phyloP scores from a whole-genome alignment of 805 yeast species.

The Zygoascus ofunaensis region DNA sequence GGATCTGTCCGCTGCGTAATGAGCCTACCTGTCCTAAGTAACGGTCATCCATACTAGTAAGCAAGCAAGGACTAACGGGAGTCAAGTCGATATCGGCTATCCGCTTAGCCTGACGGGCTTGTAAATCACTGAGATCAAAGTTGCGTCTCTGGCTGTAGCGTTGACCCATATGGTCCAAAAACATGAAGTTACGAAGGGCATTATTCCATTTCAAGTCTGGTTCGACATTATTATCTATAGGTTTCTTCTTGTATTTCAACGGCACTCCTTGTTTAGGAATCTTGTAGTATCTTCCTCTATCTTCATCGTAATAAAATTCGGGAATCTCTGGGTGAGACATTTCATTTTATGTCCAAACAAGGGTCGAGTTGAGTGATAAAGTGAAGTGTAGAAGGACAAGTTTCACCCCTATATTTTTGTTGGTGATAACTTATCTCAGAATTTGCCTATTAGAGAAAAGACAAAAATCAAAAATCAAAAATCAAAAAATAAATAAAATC shows the following conservation, averaged over 20 bases:
- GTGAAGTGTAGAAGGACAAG: neutral
- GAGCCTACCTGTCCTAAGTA: too few relatives aligned
- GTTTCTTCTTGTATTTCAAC: neutral
- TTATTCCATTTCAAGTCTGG: neutral
- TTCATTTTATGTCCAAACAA: too few relatives aligned
- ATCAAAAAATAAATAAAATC: too few relatives aligned
- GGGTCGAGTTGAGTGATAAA: neutral
- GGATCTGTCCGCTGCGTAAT: neutral
- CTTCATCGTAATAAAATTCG: conserved; percentile 18
- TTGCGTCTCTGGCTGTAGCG: neutral
- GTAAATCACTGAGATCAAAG: neutral
- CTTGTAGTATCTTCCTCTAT: conserved; percentile 20
- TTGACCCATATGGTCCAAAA: neutral
- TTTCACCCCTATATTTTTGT: neutral
- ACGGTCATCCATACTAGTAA: too few relatives aligned
- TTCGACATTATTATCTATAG: neutral
- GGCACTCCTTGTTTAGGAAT: conserved; percentile 14
- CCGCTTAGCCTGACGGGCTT: too few relatives aligned
- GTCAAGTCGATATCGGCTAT: too few relatives aligned
- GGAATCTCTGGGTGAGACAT: conserved; percentile 11
- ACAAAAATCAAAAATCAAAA: too few relatives aligned
- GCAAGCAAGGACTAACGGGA: too few relatives aligned
- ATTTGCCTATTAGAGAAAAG: neutral
- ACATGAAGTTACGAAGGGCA: neutral
- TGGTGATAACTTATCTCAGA: neutral